Evolutionary conservation across 148 eudicot genomes (phyloP), one percentile per base, ranked within the genome.

Genomic region (Chenopodium suecicum): DNA sequence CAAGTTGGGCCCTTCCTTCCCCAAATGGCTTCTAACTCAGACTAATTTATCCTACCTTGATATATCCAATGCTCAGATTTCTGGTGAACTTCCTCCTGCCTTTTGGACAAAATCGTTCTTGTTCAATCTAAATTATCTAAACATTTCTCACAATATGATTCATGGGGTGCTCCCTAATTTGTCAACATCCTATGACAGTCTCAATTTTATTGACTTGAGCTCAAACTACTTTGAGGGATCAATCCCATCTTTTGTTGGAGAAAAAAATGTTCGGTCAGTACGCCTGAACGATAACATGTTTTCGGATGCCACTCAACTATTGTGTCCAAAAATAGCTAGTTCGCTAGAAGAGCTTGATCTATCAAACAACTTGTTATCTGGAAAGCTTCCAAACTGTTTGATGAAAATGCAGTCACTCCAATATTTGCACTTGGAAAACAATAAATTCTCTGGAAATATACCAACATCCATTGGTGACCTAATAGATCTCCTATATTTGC

Each of bases 361-460:
- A 2, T 81, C 79, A 52, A 75, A 52, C n/a, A 81, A 81, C 27
- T 66, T 81, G 41, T 66, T 81, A 19, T 81, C 67, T 0, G 74
- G 73, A 52, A 72, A 67, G 19, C 83, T 74, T 31, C 73, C 66
- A 46, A 52, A 81, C 13, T 81, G 83, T 63, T 80, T 77, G 64
- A 63, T 27, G 71, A 56, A 77, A 19, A 29, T n/a, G 34, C n/a
- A n/a, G n/a, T n/a, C n/a, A n/a, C n/a, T n/a, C n/a, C n/a, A n/a
- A n/a, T 23, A 25, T n/a, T 60, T 82, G 27, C 50, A 20, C 63
- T 77, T 82, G 31, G 81, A 70, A 44, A 62, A 72, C 77, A 82
- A 82, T 58, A 60, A 54, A 9, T 62, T 82, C 20, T 48, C 64
- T 20, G 77, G 80, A 82, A 72, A 7, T 8, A 29, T 82, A 20